Evolutionary conservation across 202 grass and related monocot species (phyloP).

Genomic region (Bolboschoenoplectus hybrid): DNA sequence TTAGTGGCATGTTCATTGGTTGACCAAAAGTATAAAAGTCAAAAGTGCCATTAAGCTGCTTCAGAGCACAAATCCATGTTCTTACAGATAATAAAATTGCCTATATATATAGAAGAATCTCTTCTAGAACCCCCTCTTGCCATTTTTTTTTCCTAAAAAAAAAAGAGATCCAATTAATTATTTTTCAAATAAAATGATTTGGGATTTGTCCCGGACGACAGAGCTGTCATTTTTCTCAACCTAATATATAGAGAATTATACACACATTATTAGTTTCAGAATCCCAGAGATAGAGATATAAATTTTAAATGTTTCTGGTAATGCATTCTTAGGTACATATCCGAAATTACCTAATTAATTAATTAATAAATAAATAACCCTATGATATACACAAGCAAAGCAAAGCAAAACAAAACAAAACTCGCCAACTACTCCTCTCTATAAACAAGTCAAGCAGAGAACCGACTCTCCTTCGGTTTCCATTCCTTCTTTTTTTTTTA

Average conservation of each 20-base stretch:
- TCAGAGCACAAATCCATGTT: constrained; percentile 26
- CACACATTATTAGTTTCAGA: not conserved
- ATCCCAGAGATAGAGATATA: not conserved
- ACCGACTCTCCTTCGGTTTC: constrained; percentile 1
- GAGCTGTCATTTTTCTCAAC: not conserved
- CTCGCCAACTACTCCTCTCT: constrained; percentile 24
- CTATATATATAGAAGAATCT: constrained; percentile 21
- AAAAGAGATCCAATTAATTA: not conserved
- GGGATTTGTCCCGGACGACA: not conserved
- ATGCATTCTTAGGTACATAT: constrained; percentile 19
- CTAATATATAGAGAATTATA: not conserved
- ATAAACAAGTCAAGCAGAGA: constrained; percentile 34
- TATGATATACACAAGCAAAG: not conserved
- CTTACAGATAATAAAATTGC: not conserved
- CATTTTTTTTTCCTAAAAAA: not conserved
- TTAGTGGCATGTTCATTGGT: constrained; percentile 18
- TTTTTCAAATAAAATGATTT: not conserved
- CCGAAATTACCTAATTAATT: not conserved
- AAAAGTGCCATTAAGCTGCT: not conserved
- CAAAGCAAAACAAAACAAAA: constrained; percentile 18
- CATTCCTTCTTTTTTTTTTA: constrained; percentile 1
- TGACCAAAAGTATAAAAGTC: not conserved
- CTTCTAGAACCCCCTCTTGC: not conserved
- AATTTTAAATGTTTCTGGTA: constrained; percentile 19
- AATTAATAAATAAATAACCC: not conserved